Evolutionary conservation across 768 basidiomycete genomes (phyloP), one percentile per base, ranked within the genome.

Genomic region (Russula sp.): DNA sequence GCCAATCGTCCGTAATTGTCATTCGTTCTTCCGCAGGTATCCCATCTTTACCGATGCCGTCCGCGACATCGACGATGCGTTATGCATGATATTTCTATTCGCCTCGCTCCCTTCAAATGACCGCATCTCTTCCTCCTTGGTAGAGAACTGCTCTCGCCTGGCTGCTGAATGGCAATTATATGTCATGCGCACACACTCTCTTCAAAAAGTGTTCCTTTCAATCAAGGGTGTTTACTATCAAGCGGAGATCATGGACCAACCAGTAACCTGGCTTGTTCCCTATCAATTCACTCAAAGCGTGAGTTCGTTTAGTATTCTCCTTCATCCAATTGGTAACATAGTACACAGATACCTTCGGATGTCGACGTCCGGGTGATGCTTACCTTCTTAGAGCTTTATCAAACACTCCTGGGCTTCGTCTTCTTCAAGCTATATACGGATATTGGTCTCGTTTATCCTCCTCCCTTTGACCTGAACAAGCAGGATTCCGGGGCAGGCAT

Each of bases 341-440:
- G 40, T 13, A 60, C 22, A 1, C 67, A 98, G 94, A 86, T 98
- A 65, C 97, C 97, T 7, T 74, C 86, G 40, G 96, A 98, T 71
- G 96, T 99, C 60, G 97, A 99, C 73, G 88, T 97, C 71, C 89
- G 97, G 48, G 97, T 99, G 55, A 94, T 99, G 87, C 76, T 97
- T 64, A 99, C 97, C 7, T 99, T 99, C 79, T 77, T 99, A 70
- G 97, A 99, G 74, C 83, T 99, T 10, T 98, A 99, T 75, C 94
- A 98, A 75, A 98, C 96, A 1, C 77, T 98, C 9, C 85, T 98
- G 34, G 93, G 92, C 6, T 99, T 99, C 71, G 89, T 94, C 22
- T 86, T 97, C 72, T 99, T 94, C 83, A 97, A 96, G 77, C 84
- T 99, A n/a, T 99, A 94, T 77, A 88, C 90, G n/a, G 94, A 98